Conservation (phyloP, 1,284 basidiomycete species). For the Amylostereum areolatum region DNA sequence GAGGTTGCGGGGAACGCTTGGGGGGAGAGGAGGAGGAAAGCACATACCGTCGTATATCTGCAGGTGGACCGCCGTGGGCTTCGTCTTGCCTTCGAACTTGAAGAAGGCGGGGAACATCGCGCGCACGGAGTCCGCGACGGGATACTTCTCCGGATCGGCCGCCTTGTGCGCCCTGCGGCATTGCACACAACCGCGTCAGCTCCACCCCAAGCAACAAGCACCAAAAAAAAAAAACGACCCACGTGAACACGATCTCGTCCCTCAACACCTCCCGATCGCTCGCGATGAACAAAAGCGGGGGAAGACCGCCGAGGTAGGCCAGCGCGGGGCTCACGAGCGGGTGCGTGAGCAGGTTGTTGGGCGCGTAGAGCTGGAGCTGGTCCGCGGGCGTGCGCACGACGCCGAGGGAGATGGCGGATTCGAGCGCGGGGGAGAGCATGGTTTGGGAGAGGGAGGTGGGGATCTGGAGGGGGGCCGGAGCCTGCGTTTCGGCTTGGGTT, state of each 20-base stretch:
- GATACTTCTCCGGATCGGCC: slow-evolving; percentile 74
- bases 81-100: slow-evolving; percentile 57
- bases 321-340: slow-evolving; percentile 83
- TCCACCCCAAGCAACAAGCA: slow-evolving; percentile 1
- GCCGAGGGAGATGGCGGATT: too few species aligned
- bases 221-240: slow-evolving; percentile 25
- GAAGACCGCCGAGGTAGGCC: slow-evolving; percentile 87
- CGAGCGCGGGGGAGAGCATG: too few species aligned
- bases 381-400: too few species aligned
- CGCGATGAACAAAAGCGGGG: slow-evolving; percentile 81
- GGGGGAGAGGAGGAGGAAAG: background rate
- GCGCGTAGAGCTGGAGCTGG: slow-evolving; percentile 88
- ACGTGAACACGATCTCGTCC: slow-evolving; percentile 90
- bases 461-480: too few species aligned
- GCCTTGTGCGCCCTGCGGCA: slow-evolving; percentile 82
- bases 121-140: slow-evolving; percentile 54
- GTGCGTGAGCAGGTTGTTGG: slow-evolving; percentile 79
- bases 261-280: slow-evolving; percentile 90
- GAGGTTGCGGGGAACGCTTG: too few species aligned
- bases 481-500: too few species aligned
- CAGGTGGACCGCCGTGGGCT: slow-evolving; percentile 85
- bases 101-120: slow-evolving; percentile 60
- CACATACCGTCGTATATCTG: slow-evolving; percentile 75
- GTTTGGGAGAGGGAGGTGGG: too few species aligned
- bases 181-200: background rate